A percentile compares a stretch with the other conserved stretches of the same genome.
Evolutionary conservation across 495 filamentous ascomycete species (phyloP).

Genomic region (Copromyces sp.): DNA sequence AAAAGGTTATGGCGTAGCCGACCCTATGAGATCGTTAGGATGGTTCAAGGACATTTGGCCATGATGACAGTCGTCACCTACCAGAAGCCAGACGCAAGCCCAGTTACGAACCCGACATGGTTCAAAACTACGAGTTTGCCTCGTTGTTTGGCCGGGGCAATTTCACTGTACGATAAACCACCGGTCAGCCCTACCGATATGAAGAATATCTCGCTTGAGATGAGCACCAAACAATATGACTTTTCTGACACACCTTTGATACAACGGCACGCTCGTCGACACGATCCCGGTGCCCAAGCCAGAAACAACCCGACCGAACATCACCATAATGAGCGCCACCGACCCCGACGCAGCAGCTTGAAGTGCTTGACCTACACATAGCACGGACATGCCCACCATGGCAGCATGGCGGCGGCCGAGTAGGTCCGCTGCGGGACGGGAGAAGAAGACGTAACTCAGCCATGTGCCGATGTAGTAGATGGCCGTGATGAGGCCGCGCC

Average conservation of each 20-base stretch:
- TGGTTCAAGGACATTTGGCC: background rate
- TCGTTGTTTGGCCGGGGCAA: conserved; percentile 40
- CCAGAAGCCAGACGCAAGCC: conserved; percentile 44
- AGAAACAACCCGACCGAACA: conserved; percentile 40
- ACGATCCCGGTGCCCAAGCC: conserved; percentile 43
- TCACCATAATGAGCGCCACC: conserved; percentile 40
- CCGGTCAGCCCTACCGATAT: background rate
- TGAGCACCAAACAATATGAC: background rate
- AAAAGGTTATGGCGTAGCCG: conserved; percentile 36
- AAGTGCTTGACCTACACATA: conserved; percentile 37
- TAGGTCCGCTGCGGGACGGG: conserved; percentile 35
- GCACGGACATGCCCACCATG: conserved; percentile 32
- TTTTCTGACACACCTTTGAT: conserved; percentile 35
- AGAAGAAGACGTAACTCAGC: conserved; percentile 43
- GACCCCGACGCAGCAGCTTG: conserved; percentile 31
- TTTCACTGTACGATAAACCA: conserved; percentile 27
- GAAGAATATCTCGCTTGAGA: background rate
- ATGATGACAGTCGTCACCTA: conserved; percentile 13
- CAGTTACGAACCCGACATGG: conserved; percentile 45
- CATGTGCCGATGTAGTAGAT: conserved; percentile 50
- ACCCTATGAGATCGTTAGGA: conserved; percentile 22
- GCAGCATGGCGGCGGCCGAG: conserved; percentile 43
- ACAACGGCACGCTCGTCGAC: conserved; percentile 46
- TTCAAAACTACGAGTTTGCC: conserved; percentile 48
- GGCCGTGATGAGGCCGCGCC: conserved; percentile 43